Percentiles rank a stretch among this genome's conserved stretches.
These are phyloP conservation scores for Globisporangium lucens DNA, from an alignment of 352 stramenopile species.

Conservation along the genomic window DNA sequence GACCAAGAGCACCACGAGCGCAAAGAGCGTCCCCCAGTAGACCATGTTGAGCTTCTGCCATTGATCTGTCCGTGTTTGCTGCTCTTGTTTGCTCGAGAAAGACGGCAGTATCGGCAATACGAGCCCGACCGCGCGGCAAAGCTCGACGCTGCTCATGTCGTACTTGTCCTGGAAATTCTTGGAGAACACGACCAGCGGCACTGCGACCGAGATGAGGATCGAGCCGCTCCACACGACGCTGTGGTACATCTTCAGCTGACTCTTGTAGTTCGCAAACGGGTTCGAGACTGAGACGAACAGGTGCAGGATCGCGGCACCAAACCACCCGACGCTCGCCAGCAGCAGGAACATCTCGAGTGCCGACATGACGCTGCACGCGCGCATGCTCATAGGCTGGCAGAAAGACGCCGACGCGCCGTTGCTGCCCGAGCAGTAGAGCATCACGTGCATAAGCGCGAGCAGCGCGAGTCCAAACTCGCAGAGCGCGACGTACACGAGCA, in stretches of 20 bases:
- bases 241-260: slow-evolving; percentile 56
- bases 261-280: slow-evolving; percentile 71
- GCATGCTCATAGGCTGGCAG: slow-evolving; percentile 38
- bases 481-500: slow-evolving; percentile 59
- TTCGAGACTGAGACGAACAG: slow-evolving; percentile 75
- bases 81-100: slow-evolving; percentile 23
- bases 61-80: slow-evolving; percentile 29
- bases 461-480: slow-evolving; percentile 57
- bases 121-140: slow-evolving; percentile 49
- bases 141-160: slow-evolving; percentile 40
- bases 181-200: slow-evolving; percentile 45
- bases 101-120: slow-evolving; percentile 44
- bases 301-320: slow-evolving; percentile 64
- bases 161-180: slow-evolving; percentile 29
- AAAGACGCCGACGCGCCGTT: slow-evolving; percentile 2
- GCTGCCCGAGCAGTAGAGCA: slow-evolving; percentile 35
- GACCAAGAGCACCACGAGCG: slow-evolving; percentile 55
- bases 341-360: slow-evolving; percentile 63
- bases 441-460: slow-evolving; percentile 40
- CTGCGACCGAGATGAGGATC: slow-evolving; percentile 34
- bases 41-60: slow-evolving; percentile 60
- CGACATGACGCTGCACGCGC: slow-evolving; percentile 31
- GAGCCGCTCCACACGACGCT: slow-evolving; percentile 48
- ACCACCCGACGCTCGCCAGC: slow-evolving; percentile 61
- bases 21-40: slow-evolving; percentile 58